phyloP scores from a whole-genome alignment of 345 rosid genomes.

The Gossypium ekmanianum region DNA sequence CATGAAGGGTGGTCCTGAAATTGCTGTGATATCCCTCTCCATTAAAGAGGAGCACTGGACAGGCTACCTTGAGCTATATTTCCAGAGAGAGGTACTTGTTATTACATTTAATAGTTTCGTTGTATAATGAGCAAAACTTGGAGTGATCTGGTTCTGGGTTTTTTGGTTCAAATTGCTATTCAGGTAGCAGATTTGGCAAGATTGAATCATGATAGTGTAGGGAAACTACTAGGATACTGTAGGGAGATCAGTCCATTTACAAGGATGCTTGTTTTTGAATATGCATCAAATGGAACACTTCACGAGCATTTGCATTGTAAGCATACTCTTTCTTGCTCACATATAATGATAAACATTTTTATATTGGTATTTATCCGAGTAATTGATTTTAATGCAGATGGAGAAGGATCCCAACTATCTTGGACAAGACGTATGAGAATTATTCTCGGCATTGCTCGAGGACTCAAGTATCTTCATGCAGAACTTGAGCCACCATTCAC shows the following conservation, averaged over 20 bases:
- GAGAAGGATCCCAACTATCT: slow-evolving; percentile 80
- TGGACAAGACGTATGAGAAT: slow-evolving; percentile 95
- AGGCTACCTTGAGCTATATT: slow-evolving; percentile 89
- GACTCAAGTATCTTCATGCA: slow-evolving; percentile 85
- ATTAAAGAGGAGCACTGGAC: slow-evolving; percentile 92
- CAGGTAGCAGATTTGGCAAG: slow-evolving; percentile 99
- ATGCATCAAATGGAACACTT: slow-evolving; percentile 93
- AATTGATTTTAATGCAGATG: slow-evolving; percentile 49
- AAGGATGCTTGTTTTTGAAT: slow-evolving; percentile 90
- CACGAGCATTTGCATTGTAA: slow-evolving; percentile 96
- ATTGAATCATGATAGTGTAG: slow-evolving; percentile 71
- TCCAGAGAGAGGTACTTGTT: slow-evolving; percentile 77
- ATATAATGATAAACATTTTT: not conserved
- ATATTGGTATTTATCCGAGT: slow-evolving; percentile 15
- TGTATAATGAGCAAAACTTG: not conserved
- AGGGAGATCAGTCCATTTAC: slow-evolving; percentile 78
- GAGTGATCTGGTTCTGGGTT: slow-evolving; percentile 13
- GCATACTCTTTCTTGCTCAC: slow-evolving; percentile 17
- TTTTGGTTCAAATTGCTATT: slow-evolving; percentile 18
- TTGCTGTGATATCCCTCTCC: slow-evolving; percentile 88
- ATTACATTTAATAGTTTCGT: not conserved
- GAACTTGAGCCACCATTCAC: slow-evolving; percentile 91
- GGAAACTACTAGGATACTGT: slow-evolving; percentile 84
- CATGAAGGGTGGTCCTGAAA: slow-evolving; percentile 86
- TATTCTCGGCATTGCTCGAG: slow-evolving; percentile 70